Evolutionary conservation across 208 protist species (phyloP), one percentile per base, ranked within the genome.

Genomic region (Eutreptiella sp.): DNA sequence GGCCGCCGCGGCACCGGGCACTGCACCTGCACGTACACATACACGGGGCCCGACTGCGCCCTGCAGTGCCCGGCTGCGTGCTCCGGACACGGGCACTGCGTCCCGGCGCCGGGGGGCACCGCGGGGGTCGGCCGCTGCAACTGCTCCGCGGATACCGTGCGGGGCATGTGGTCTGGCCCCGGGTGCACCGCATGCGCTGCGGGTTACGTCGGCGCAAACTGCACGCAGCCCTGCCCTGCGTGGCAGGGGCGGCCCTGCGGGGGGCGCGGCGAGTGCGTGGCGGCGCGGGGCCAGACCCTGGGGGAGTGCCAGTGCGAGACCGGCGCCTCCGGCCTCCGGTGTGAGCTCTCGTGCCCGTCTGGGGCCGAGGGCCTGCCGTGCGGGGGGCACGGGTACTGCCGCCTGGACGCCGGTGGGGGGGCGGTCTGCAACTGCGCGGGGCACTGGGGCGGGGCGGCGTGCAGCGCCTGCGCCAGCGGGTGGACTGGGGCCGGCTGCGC

Each of bases 1-100:
- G 58, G 58, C 9, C 11, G 7, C n/a, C 21, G 31, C 9, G 58
- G 58, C 19, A 60, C 16, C 21, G 58, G 58, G 28, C 7, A 27
- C 19, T 64, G 58, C 53, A 63, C 45, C 5, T 64, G 58, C 36
- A 9, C 59, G 7, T 9, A 16, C 34, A 7, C 27, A 46, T 67
- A 61, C 16, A 11, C 58, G 5, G 57, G 61, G 14, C 5, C 24
- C 11, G 61, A 57, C 45, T 67, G 61, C 26, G 33, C 27, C 4
- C 21, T 7, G 7, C 21, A 11, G 27, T 67, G 61, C 61, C 54
- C 9, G 9, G 61, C 9, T 9, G 36, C 53, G 5, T 4, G 16
- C 9, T 48, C 14, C 16, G 19, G 16, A 5, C 14, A 48, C 19
- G 11, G 29, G 23, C 5, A 9, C 27, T 67, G 61, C n/a, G 41